Evolutionary conservation across 352 stramenopile genomes (phyloP), one percentile per base, ranked within the genome.

Genomic region (Phytophthora foliorum): DNA sequence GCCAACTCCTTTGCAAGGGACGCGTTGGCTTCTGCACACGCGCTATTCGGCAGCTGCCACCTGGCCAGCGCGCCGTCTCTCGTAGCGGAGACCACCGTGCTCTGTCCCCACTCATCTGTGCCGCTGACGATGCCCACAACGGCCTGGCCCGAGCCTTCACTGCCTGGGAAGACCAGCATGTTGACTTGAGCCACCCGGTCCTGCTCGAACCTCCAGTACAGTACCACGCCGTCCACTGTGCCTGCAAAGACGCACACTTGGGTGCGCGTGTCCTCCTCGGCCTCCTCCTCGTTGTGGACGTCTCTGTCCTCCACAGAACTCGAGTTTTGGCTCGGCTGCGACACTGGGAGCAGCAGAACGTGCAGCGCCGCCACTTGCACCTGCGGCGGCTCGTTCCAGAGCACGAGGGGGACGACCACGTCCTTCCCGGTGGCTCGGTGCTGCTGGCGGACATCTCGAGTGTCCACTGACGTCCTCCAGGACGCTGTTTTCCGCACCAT

Each of bases 81-180:
- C 1, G 82, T 84, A 17, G 91, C 72, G 0, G 87, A 85, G 1
- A 94, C 59, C 25, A 93, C 64, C n/a, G 82, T 90, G 62, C 77
- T 88, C 44, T 94, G 84, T 2, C 86, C 87, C 82, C 82, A 94
- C 58, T 93, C 84, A 52, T 94, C 83, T n/a, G 80, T 88, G 1
- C 85, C 86, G 25, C 75, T 94, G 6, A 86, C 69, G 24, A 94
- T 78, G 0, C 83, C 77, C 38, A 90, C 83, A 1, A 94, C 66
- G 0, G 84, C 70, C 6, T 78, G 22, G 24, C 60, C 63, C 19
- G 51, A 39, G 36, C 57, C 51, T 3, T 69, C 64, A 11, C 48
- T 54, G 5, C 60, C 58, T 17, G 73, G 66, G 27, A 86, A 83
- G 1, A 94, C 61, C 19, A 94, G 67, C 54, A 94, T 50, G 32